Conservation (phyloP, 306 rosid species). For the Rosa rugosa region DNA sequence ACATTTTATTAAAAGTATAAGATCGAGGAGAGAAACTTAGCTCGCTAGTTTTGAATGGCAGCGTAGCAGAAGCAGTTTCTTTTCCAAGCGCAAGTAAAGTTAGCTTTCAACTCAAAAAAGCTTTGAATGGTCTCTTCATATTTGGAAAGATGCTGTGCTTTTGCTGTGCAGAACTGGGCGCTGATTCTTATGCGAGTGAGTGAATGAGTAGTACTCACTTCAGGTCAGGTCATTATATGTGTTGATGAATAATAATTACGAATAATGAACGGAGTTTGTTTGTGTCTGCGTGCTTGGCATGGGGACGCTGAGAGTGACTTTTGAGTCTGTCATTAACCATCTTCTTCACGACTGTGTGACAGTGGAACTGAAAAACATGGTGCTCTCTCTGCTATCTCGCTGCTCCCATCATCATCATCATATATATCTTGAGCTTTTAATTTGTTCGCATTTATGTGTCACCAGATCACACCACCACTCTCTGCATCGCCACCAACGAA, state of each 20-base stretch:
- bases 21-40: background rate
- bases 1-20: background rate
- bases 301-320: constrained; percentile 60
- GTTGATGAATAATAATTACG: constrained; percentile 26
- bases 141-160: constrained; percentile 58
- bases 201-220: constrained; percentile 12
- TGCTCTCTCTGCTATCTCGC: constrained; percentile 23
- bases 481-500: constrained; percentile 5
- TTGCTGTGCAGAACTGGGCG: constrained; percentile 39
- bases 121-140: constrained; percentile 69
- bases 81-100: constrained; percentile 4
- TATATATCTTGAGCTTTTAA: background rate
- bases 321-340: constrained; percentile 60
- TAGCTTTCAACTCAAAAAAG: constrained; percentile 20
- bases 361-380: constrained; percentile 95
- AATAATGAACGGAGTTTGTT: constrained; percentile 49
- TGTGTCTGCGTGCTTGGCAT: constrained; percentile 41
- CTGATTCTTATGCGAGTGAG: constrained; percentile 31
- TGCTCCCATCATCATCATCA: background rate
- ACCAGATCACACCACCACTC: constrained; percentile 30
- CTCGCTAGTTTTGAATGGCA: background rate
- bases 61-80: constrained; percentile 1
- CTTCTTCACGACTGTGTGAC: constrained; percentile 28
- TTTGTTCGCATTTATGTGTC: constrained; percentile 58
- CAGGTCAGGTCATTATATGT: constrained; percentile 8